Evolutionary conservation across 768 basidiomycete genomes (phyloP).

Genomic region (Rhodotorula babjevae): DNA sequence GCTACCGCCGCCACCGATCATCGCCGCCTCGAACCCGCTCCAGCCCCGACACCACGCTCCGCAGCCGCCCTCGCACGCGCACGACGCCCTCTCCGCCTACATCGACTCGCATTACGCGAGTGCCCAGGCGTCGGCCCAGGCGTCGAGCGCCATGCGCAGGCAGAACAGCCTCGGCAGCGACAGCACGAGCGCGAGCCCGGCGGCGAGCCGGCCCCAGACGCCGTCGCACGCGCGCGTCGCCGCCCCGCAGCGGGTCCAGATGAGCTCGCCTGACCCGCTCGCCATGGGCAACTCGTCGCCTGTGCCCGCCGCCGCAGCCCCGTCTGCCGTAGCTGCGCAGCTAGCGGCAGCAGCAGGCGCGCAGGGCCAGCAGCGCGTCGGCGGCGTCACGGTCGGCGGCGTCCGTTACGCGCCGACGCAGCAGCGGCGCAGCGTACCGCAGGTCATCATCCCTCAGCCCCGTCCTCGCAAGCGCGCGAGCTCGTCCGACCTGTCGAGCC

Average conservation of each 20-base stretch:
- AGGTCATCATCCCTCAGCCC: too few relatives aligned
- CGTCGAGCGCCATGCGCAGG: not conserved
- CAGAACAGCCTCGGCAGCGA: not conserved
- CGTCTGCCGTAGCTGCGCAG: not conserved
- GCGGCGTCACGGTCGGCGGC: not conserved
- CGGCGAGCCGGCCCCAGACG: not conserved
- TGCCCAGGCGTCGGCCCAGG: not conserved
- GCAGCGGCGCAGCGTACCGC: not conserved
- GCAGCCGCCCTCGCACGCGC: not conserved
- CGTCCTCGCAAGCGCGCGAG: not conserved
- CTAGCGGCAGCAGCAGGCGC: too few relatives aligned
- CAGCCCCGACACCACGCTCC: not conserved
- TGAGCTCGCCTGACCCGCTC: conserved; percentile 26
- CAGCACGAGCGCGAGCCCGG: not conserved
- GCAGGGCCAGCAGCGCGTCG: not conserved
- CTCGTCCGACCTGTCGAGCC: not conserved
- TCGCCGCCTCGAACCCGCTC: conserved; percentile 46
- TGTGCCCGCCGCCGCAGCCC: not conserved
- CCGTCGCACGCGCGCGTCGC: not conserved
- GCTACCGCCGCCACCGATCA: conserved; percentile 51
- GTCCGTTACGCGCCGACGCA: not conserved
- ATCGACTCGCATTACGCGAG: not conserved
- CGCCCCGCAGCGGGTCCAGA: not conserved
- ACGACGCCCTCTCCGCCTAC: not conserved
- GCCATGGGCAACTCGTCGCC: not conserved